These are phyloP conservation scores for Porogramme epimiltina DNA, from an alignment of 1,284 basidiomycete species.

Conservation along the genomic window DNA sequence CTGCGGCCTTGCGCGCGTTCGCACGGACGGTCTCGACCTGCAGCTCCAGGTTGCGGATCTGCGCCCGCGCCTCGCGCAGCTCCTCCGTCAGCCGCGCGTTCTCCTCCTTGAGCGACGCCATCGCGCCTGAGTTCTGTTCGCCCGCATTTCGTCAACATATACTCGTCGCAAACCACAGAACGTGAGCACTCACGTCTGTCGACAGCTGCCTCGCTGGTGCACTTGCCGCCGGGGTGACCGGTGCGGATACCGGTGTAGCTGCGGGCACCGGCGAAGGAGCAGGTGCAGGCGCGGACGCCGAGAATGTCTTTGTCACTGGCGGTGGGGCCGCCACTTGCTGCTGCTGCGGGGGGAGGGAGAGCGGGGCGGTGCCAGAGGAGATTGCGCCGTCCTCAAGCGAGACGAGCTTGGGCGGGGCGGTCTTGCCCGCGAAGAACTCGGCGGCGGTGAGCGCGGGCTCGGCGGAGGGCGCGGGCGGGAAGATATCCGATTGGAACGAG, in stretches of 20 bases:
- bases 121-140: not conserved
- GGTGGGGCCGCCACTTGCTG: slow-evolving; percentile 24
- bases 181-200: not conserved
- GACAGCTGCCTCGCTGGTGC: not conserved
- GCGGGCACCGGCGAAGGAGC: slow-evolving; percentile 24
- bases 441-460: slow-evolving; percentile 81
- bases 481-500: slow-evolving; percentile 93
- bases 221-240: not conserved
- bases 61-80: slow-evolving; percentile 74
- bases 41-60: slow-evolving; percentile 80
- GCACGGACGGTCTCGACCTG: slow-evolving; percentile 78
- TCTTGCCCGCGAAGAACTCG: slow-evolving; percentile 90
- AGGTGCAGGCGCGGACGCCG: slow-evolving; percentile 37
- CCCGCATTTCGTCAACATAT: not conserved
- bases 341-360: slow-evolving; percentile 25
- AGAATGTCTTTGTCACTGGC: slow-evolving; percentile 34
- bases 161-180: not conserved
- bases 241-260: not conserved
- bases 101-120: slow-evolving; percentile 37
- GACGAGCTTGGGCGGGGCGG: slow-evolving; percentile 69
- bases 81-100: slow-evolving; percentile 64
- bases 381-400: slow-evolving; percentile 61
- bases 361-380: slow-evolving; percentile 35
- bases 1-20: slow-evolving; percentile 70
- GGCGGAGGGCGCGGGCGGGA: slow-evolving; percentile 84